These are phyloP conservation scores for Backusella psychrophila DNA, from an alignment of 192 early-diverging fungal species.

Conservation along the genomic window DNA sequence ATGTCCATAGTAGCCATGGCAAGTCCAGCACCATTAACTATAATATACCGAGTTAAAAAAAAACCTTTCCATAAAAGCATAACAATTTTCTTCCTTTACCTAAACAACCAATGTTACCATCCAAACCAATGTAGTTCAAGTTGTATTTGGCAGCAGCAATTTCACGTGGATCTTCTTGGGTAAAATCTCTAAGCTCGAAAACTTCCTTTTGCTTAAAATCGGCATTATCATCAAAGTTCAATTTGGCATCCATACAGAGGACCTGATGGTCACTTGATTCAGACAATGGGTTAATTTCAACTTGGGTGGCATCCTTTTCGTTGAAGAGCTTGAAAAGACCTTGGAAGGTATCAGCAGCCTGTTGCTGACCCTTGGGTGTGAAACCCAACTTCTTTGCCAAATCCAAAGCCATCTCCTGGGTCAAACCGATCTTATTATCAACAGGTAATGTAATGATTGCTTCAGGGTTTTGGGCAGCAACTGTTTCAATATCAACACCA, in stretches of 20 bases:
- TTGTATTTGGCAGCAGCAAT: slow-evolving; percentile 95
- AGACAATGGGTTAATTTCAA: slow-evolving; percentile 99
- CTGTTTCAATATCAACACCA: slow-evolving; percentile 97
- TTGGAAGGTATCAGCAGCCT: slow-evolving; percentile 89
- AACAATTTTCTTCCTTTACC: slow-evolving; percentile 42
- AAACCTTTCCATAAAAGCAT: too few relatives aligned
- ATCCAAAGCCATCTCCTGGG: slow-evolving; percentile 65
- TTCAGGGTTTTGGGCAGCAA: slow-evolving; percentile 93
- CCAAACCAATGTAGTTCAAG: slow-evolving; percentile 99
- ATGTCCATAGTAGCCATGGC: slow-evolving; percentile 99
- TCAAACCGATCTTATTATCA: slow-evolving; percentile 85
- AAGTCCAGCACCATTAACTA: slow-evolving; percentile 96
- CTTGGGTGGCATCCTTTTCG: slow-evolving; percentile 96
- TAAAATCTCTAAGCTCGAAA: slow-evolving; percentile 83
- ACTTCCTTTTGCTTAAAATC: slow-evolving; percentile 95
- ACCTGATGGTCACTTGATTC: slow-evolving; percentile 82
- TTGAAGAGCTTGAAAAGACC: slow-evolving; percentile 96
- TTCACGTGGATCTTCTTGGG: slow-evolving; percentile 97
- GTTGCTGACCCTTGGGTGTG: slow-evolving; percentile 69
- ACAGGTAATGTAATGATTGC: slow-evolving; percentile 92
- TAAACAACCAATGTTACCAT: slow-evolving; percentile 97
- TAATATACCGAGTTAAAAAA: not conserved
- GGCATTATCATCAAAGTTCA: slow-evolving; percentile 99
- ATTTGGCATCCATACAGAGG: slow-evolving; percentile 95
- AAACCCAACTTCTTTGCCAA: slow-evolving; percentile 92